phyloP scores from a whole-genome alignment of 176 grass and related monocot genomes.

The Stipa capillata region DNA sequence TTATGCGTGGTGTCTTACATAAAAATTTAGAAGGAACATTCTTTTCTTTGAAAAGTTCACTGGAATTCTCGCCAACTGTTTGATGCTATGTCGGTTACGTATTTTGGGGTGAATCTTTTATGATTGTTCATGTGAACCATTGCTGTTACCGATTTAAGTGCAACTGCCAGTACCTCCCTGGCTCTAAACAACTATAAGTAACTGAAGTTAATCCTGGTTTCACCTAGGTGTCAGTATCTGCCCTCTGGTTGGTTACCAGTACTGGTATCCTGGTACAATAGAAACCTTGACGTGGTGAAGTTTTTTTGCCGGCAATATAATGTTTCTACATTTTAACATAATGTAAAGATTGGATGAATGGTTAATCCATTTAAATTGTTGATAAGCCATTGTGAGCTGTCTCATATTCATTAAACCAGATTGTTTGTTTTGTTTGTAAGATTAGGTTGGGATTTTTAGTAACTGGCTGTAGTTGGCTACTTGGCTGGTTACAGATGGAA shows the following conservation, averaged over 20 bases:
- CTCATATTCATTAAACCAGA: background rate
- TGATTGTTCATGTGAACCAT: background rate
- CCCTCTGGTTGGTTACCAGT: background rate
- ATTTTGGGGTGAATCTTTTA: background rate
- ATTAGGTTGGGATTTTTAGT: background rate
- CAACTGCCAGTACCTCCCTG: background rate
- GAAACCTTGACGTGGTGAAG: background rate
- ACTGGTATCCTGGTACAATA: background rate
- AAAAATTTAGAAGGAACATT: background rate
- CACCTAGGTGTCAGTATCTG: background rate
- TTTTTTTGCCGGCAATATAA: background rate
- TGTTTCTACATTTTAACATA: background rate
- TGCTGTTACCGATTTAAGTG: background rate
- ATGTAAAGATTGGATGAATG: background rate
- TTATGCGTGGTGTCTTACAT: background rate
- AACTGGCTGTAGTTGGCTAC: conserved; percentile 6
- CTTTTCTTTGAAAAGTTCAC: background rate
- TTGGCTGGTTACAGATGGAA: background rate
- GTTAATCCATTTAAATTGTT: background rate
- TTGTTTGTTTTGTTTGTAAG: background rate
- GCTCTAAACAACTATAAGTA: background rate
- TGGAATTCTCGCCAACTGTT: background rate
- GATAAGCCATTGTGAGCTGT: background rate
- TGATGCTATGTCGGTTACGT: background rate
- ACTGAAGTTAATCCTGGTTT: conserved; percentile 3